Base-by-base conservation (phyloP, 2,329 filamentous ascomycete species). In the Colletotrichum eremochloae region DNA sequence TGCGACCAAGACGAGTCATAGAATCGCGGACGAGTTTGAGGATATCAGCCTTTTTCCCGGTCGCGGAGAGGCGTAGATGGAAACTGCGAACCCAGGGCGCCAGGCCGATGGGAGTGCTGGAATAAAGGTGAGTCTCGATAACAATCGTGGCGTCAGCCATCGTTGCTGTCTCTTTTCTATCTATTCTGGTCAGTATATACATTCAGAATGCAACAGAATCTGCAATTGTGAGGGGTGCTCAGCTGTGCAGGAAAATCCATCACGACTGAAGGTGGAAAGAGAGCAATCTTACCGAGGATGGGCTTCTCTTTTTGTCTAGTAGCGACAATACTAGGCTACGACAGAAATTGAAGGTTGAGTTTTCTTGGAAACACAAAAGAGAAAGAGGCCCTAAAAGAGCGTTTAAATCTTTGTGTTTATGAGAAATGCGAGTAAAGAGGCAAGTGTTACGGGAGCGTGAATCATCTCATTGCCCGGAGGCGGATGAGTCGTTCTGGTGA, bases 71-170 rank as follows among this genome's bases (percentile, higher is more conserved):
- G 44, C 67, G 67, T 52, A 73, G 56, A 38, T 73, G 71, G 29
- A 71, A 67, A 48, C 48, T 66, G 0, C 61, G 31, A 33, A 11
- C 48, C 71, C 61, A 71, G 0, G 67, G 55, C 24, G 70, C 5
- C 29, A 44, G 29, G 6, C 52, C 33, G 29, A n/a, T 46, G n/a
- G 31, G 29, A 1, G 62, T 29, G 11, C 24, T 46, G 20, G 68
- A 71, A 46, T 62, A 67, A 48, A 73, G 31, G 48, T 73, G 67
- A 8, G 63, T 73, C 55, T 71, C 67, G 11, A 71, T 29, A 38
- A 71, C 29, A 50, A 73, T 42, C 24, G 36, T 42, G 9, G 42
- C 11, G 20, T 63, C 38, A 18, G 67, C 46, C 70, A 70, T 64
- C 7, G 18, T 24, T 46, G 20, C 2, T 1, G 31, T 46, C 46